phyloP scores from a whole-genome alignment of 2,329 filamentous ascomycete species.

The Arthrocladium fulminans region DNA sequence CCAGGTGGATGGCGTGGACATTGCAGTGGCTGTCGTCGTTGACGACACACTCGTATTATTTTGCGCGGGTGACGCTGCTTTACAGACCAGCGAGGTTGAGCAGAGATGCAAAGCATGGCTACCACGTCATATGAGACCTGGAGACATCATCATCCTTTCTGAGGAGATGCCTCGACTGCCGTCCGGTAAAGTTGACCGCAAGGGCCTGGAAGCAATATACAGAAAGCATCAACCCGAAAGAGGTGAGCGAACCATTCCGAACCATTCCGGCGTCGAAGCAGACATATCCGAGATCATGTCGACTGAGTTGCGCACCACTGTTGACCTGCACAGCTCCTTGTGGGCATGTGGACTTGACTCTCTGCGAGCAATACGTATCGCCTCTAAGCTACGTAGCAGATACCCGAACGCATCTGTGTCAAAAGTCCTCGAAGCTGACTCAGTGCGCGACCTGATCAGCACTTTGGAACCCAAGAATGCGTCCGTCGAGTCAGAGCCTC shows the following conservation, averaged over 20 bases:
- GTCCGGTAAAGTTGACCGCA: slow-evolving; percentile 76
- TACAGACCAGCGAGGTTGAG: slow-evolving; percentile 41
- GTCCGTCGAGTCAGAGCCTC: neutral
- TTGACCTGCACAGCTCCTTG: slow-evolving; percentile 38
- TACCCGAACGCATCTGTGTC: slow-evolving; percentile 51
- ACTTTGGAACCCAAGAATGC: slow-evolving; percentile 9
- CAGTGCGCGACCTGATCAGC: slow-evolving; percentile 26
- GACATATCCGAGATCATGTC: slow-evolving; percentile 37
- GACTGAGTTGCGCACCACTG: slow-evolving; percentile 32
- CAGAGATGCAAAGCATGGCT: slow-evolving; percentile 63
- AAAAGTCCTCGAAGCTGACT: slow-evolving; percentile 52
- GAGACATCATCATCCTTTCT: slow-evolving; percentile 55
- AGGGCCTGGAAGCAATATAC: slow-evolving; percentile 52
- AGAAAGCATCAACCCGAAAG: slow-evolving; percentile 18
- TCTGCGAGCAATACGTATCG: slow-evolving; percentile 52
- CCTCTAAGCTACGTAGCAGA: slow-evolving; percentile 51
- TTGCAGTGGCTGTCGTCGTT: slow-evolving; percentile 58
- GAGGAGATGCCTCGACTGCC: slow-evolving; percentile 62
- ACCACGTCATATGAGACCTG: slow-evolving; percentile 73
- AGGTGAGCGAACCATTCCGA: slow-evolving; percentile 5
- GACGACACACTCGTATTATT: slow-evolving; percentile 65
- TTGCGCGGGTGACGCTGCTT: slow-evolving; percentile 47
- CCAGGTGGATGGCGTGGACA: slow-evolving; percentile 53
- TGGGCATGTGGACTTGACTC: slow-evolving; percentile 57
- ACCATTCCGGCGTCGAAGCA: slow-evolving; percentile 13